Evolutionary conservation across 2,329 filamentous ascomycete species (phyloP).

Genomic region (Ophiostoma sp.): DNA sequence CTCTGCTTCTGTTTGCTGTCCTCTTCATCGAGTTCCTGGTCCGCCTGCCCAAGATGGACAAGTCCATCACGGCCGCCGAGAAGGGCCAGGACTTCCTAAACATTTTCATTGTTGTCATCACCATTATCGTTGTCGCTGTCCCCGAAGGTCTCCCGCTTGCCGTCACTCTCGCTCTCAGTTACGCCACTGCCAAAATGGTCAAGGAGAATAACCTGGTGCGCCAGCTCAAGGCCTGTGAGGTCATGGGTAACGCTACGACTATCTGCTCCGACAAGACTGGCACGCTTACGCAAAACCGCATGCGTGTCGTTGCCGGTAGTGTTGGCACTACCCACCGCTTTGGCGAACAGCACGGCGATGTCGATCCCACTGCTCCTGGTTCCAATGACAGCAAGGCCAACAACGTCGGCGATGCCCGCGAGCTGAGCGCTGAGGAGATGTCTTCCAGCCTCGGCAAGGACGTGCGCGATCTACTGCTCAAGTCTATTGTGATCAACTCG

Average conservation of each 20-base stretch:
- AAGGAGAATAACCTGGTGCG: slow-evolving; percentile 73
- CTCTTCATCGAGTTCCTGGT: slow-evolving; percentile 82
- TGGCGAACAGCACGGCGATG: slow-evolving; percentile 36
- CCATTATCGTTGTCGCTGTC: slow-evolving; percentile 74
- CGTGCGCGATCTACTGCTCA: slow-evolving; percentile 50
- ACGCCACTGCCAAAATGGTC: slow-evolving; percentile 71
- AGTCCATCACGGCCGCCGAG: slow-evolving; percentile 52
- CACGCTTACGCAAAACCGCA: slow-evolving; percentile 63
- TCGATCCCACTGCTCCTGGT: slow-evolving; percentile 23
- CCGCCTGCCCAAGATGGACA: slow-evolving; percentile 49
- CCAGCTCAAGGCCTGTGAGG: slow-evolving; percentile 71
- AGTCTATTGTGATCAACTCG: slow-evolving; percentile 61
- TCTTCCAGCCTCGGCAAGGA: slow-evolving; percentile 42
- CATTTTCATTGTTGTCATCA: slow-evolving; percentile 73
- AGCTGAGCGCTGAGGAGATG: slow-evolving; percentile 45
- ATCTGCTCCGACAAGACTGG: slow-evolving; percentile 66
- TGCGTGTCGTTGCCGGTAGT: slow-evolving; percentile 60
- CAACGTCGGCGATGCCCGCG: slow-evolving; percentile 23
- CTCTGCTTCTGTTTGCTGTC: slow-evolving; percentile 74
- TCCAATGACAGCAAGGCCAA: slow-evolving; percentile 25
- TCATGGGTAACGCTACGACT: slow-evolving; percentile 63
- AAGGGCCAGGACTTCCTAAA: slow-evolving; percentile 76
- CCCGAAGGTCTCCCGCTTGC: slow-evolving; percentile 72
- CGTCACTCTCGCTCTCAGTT: slow-evolving; percentile 71
- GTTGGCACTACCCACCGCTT: slow-evolving; percentile 54